Evolutionary conservation across 2,329 filamentous ascomycete genomes (phyloP), one percentile per base, ranked within the genome.

Genomic region (Colletotrichum higginsianum): DNA sequence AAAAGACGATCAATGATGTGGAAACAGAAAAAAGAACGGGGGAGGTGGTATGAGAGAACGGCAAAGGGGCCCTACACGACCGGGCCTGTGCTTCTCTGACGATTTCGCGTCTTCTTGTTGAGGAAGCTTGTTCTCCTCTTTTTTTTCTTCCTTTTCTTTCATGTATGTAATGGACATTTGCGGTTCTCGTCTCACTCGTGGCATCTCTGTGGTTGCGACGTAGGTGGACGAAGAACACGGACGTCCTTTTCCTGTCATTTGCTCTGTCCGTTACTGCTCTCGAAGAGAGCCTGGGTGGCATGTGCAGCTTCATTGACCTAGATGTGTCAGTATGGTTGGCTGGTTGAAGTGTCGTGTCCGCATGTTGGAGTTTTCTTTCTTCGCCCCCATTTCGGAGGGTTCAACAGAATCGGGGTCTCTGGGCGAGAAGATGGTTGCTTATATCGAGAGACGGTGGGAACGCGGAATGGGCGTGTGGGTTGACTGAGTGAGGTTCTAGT

Each of bases 1-100:
- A 62, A 57, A 71, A 46, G 46, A 62, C 68, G 64, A 62, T 57
- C 57, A 62, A 52, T 18, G 64, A 52, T 71, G 64, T 46, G 46
- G 47, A 62, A 56, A 61, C 26, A 44, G 26, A 46, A 61, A 49
- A 56, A 61, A 67, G 40, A 52, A 38, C 40, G 9, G 18, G 38
- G n/a, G 55, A 52, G 49, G 35, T 40, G 38, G n/a, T 42, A 42
- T 52, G 62, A 42, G 60, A 42, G 52, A 40, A 23, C n/a, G 49
- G 60, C 30, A 23, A 26, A 26, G 62, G 38, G 65, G 8, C 26
- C 23, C 40, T 16, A 13, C 56, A 3, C 55, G 44, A 65, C 18
- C 11, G 18, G 40, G 30, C 9, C 13, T 30, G 16, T 55, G 49
- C 49, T 56, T 30, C 26, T 47, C 46, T 58, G 26, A 61, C 42